Evolutionary conservation across 768 basidiomycete species (phyloP), one percentile per base, ranked within the genome.

Genomic region (Trametes villosa): DNA sequence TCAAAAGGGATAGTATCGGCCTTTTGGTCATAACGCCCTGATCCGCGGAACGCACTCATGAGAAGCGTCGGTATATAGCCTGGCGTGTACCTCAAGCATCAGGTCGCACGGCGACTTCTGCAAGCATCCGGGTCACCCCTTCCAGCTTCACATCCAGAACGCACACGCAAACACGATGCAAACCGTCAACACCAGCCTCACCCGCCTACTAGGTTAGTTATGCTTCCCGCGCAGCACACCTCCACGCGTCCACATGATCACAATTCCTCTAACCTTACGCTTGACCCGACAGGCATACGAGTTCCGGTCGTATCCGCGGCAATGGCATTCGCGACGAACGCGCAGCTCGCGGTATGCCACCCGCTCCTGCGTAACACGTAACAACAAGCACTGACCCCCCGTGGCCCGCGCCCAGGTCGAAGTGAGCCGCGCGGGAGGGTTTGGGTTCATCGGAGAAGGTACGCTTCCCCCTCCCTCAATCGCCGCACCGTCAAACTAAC

Each of bases 401-500:
- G 86, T 26, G 27, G 30, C 26, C 13, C 27, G 7, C 29, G 8
- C 45, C 30, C 34, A 70, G 69, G 84, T 86, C 5, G 78, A 83
- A 55, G 87, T 89, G 31, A 79, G 83, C 20, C 78, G 80, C 2
- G 90, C 77, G 9, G 92, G 92, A 22, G 92, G 87, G 17, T 87
- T 92, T 57, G 92, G 89, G 1, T 92, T 93, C 70, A 65, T 92
- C 0, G 78, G 83, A n/a, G 79, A 83, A 72, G 86, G 89, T 86
- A 65, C 11, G 66, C 42, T 20, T 44, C n/a, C 33, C 52, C 22
- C 4, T 12, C 40, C 33, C 44, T 9, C 29, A 48, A 45, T 22
- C 44, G 22, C 38, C 42, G 33, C 1, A 31, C 44, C 22, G 18
- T 4, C 22, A 38, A 20, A 24, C 42, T 50, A 31, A 30, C 64